These are phyloP conservation scores for Acorus calamus DNA, from an alignment of 106 monocot species.

Conservation along the genomic window DNA sequence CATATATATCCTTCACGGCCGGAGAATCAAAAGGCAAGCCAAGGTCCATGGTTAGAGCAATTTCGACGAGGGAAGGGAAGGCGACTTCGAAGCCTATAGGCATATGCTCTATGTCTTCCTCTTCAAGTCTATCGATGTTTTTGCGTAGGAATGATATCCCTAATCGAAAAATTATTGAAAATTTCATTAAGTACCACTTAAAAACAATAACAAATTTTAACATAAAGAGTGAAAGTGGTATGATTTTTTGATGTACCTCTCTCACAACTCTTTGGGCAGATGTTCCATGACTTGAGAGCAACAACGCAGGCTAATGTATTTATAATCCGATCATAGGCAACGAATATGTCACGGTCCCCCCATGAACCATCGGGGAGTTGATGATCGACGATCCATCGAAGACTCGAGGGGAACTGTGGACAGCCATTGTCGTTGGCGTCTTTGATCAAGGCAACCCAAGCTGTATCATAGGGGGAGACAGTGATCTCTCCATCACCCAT, in stretches of 20 bases:
- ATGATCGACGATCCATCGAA: conserved; percentile 69
- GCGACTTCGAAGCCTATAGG: conserved; percentile 88
- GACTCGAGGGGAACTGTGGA: conserved; percentile 68
- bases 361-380: conserved; percentile 83
- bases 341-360: conserved; percentile 58
- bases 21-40: conserved; percentile 50
- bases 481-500: conserved; percentile 83
- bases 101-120: conserved; percentile 64
- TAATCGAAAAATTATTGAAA: conserved; percentile 3
- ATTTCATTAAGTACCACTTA: neutral
- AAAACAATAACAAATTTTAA: neutral
- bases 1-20: conserved; percentile 41
- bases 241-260: conserved; percentile 19
- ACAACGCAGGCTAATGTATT: conserved; percentile 85
- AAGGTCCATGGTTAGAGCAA: conserved; percentile 47
- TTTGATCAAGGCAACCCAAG: conserved; percentile 78
- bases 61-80: conserved; percentile 71
- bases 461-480: conserved; percentile 83
- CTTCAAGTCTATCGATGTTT: conserved; percentile 62
- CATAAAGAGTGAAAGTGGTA: too few species aligned
- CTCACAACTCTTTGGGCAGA: conserved; percentile 31
- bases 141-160: conserved; percentile 48
- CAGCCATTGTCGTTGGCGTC: conserved; percentile 18
- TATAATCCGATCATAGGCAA: conserved; percentile 74
- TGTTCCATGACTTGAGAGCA: conserved; percentile 49